Evolutionary conservation across 257 asterid species (phyloP).

Genomic region (Gynochthodes officinalis): DNA sequence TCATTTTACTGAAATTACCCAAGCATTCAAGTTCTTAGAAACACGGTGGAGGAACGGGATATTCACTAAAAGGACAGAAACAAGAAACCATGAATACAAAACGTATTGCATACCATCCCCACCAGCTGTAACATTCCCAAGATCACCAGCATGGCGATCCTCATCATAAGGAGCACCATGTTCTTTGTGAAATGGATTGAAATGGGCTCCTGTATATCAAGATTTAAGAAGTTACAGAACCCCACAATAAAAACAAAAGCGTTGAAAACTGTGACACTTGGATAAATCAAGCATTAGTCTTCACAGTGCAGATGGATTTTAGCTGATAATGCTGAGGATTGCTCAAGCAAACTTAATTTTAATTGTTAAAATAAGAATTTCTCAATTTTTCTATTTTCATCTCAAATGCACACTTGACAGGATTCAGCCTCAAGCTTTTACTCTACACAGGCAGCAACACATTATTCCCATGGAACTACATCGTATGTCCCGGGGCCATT

Average conservation of each 20-base stretch:
- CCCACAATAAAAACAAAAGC: background rate
- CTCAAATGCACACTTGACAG: background rate
- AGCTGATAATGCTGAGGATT: background rate
- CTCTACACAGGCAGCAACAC: background rate
- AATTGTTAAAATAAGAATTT: background rate
- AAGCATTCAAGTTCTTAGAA: background rate
- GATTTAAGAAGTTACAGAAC: too few relatives aligned
- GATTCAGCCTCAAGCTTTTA: too few relatives aligned
- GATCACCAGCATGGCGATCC: slow-evolving; percentile 98
- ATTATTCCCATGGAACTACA: background rate
- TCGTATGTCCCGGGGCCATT: background rate
- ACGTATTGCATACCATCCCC: slow-evolving; percentile 58
- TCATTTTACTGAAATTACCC: background rate
- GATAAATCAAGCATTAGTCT: background rate
- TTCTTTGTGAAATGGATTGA: slow-evolving; percentile 70
- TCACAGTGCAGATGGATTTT: background rate
- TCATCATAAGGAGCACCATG: slow-evolving; percentile 93
- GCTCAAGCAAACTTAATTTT: background rate
- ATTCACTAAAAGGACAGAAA: background rate
- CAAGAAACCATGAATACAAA: slow-evolving; percentile 2
- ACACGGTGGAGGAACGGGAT: background rate
- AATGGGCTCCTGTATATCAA: slow-evolving; percentile 73
- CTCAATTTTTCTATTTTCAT: background rate
- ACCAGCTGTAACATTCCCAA: slow-evolving; percentile 80
- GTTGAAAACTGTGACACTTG: background rate